phyloP scores from a whole-genome alignment of 2,329 filamentous ascomycete genomes.

The Aspergillus jensenii region DNA sequence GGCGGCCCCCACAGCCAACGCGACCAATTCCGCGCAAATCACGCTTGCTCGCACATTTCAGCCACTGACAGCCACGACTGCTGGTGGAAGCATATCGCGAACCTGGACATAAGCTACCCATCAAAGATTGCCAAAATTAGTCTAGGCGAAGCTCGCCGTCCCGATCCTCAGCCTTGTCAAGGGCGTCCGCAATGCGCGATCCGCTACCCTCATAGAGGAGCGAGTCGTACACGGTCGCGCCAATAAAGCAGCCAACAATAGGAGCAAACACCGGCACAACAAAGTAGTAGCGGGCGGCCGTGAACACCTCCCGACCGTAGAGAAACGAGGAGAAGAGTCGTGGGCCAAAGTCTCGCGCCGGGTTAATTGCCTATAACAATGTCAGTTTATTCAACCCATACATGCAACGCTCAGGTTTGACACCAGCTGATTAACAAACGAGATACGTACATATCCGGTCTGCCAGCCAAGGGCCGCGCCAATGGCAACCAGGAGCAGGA shows the following conservation, averaged over 20 bases:
- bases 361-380: constrained; percentile 29
- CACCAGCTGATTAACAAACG: neutral
- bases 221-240: constrained; percentile 27
- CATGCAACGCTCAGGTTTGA: neutral
- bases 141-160: constrained; percentile 21
- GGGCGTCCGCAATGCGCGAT: constrained; percentile 28
- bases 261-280: constrained; percentile 30
- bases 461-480: constrained; percentile 34
- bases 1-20: neutral
- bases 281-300: constrained; percentile 28
- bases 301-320: constrained; percentile 31
- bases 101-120: neutral
- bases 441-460: constrained; percentile 32
- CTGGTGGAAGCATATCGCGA: neutral
- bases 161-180: constrained; percentile 21
- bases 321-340: constrained; percentile 31
- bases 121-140: neutral
- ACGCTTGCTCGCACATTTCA: neutral
- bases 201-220: constrained; percentile 30
- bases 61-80: neutral
- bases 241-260: constrained; percentile 27
- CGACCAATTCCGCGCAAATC: neutral
- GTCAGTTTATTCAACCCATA: neutral
- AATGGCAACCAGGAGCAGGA: constrained; percentile 28
- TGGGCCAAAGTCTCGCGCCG: constrained; percentile 31